Base-by-base conservation (phyloP, 179 eudicot species). In the Patellifolia procumbens region DNA sequence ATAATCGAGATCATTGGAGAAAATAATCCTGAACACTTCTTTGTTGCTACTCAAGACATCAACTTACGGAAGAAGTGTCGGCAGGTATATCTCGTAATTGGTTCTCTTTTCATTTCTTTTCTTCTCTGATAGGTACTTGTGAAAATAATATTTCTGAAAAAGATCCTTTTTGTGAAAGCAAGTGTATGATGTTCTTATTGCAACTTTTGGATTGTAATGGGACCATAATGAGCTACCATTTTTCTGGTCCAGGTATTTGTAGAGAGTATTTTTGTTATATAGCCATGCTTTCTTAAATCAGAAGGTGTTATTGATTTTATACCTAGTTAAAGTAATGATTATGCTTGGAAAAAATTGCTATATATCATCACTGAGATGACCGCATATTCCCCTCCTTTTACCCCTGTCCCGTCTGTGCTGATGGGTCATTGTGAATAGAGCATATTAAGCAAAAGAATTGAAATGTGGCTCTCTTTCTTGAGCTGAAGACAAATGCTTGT, bases 21-120 rank as follows among this genome's bases (percentile, higher is more conserved):
- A 52, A 86, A 82, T 12, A 94, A 94, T 75, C 73, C 82, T 1
- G 98, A 94, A 80, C 98, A 94, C 82, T 94, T 94, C 73, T 92
- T 91, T 81, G 93, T 94, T 59, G 97, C 88, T 60, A 91, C 93
- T 45, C 98, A 94, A 82, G 97, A 94, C 76, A 84, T 78, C 52
- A 83, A 88, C 29, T 61, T 94, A 78, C 87, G 97, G 72, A 85
- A 81, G 81, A 87, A 82, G 53, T 84, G 89, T 34, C 92, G 82
- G n/a, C 82, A 91, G 96, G 98, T 94, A 80, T 4, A 1, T 68
- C 45, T 72, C 42, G 32, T 43, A 29, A 49, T 37, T 69, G 4
- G 7, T 5, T 32, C 16, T 31, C 24, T 32, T 19, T 48, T 45
- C 29, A 1, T 73, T 60, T 67, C 35, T n/a, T 56, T n/a, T n/a